Percentiles rank a stretch among this genome's conserved stretches.
Conservation (phyloP, 129 eudicot genomes). For the Chrysanthemum makinoi region DNA sequence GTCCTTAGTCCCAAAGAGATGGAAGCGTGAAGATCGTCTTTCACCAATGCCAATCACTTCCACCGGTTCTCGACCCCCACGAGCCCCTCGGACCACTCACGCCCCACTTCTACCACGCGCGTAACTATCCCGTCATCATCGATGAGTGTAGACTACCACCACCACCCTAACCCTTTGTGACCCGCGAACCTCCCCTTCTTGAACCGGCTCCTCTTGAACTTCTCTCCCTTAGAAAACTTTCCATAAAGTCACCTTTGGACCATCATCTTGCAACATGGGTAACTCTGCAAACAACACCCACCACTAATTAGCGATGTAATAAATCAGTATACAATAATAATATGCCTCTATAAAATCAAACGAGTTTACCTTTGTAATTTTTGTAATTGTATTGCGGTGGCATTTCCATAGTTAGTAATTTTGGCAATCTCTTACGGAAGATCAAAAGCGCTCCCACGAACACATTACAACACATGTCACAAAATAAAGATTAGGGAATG, state of each 20-base stretch:
- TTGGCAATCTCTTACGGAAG: constrained; percentile 98
- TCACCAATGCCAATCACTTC: too few relatives aligned
- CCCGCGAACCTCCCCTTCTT: constrained; percentile 51
- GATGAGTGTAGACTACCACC: constrained; percentile 39
- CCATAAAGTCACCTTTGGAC: constrained; percentile 81
- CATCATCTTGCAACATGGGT: constrained; percentile 92
- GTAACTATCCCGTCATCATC: constrained; percentile 48
- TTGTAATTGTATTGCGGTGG: constrained; percentile 73
- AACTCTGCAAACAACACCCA: constrained; percentile 44
- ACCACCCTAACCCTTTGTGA: constrained; percentile 53
- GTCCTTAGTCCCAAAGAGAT: constrained; percentile 47
- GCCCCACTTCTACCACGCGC: too few relatives aligned
- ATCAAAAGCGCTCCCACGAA: constrained; percentile 93
- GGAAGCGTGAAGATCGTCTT: too few relatives aligned
- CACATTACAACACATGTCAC: constrained; percentile 38
- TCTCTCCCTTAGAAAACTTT: constrained; percentile 66
- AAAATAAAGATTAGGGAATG: neutral
- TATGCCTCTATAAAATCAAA: neutral
- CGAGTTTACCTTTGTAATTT: constrained; percentile 60
- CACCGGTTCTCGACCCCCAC: too few relatives aligned
- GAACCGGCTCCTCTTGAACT: constrained; percentile 67
- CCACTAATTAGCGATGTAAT: constrained; percentile 1
- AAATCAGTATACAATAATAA: neutral
- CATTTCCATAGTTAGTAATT: constrained; percentile 61
- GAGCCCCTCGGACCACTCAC: too few relatives aligned